Evolutionary conservation across 306 rosid species (phyloP).

Genomic region (Quercus suber): DNA sequence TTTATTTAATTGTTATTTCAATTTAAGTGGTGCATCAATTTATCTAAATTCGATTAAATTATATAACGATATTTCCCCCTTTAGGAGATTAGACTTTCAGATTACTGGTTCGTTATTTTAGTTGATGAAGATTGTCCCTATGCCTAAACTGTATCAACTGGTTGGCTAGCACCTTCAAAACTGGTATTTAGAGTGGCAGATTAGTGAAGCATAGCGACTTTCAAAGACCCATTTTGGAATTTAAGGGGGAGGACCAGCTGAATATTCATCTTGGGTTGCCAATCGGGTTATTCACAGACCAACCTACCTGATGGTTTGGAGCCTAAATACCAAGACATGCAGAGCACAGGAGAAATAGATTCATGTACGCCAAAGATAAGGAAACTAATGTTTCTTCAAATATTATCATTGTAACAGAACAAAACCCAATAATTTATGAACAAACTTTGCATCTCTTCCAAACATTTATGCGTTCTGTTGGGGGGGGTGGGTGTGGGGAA

Average conservation of each 20-base stretch:
- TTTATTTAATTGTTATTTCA: too few relatives aligned
- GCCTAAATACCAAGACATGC: background rate
- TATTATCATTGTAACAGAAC: constrained; percentile 24
- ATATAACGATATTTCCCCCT: too few relatives aligned
- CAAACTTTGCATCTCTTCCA: constrained; percentile 21
- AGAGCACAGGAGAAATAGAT: background rate
- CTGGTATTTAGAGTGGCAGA: background rate
- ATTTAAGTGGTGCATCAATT: too few relatives aligned
- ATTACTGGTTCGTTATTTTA: too few relatives aligned
- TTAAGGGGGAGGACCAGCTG: background rate
- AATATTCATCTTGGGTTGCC: background rate
- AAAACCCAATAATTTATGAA: constrained; percentile 31
- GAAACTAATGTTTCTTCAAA: constrained; percentile 1
- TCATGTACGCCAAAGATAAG: background rate
- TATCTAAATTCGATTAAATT: too few relatives aligned
- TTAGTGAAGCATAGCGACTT: background rate
- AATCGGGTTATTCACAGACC: background rate
- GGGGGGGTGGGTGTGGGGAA: background rate
- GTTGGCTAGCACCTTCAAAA: background rate
- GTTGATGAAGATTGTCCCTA: too few relatives aligned
- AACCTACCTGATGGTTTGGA: background rate
- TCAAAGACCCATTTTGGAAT: background rate
- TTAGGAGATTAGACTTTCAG: too few relatives aligned
- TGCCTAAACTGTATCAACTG: too few relatives aligned
- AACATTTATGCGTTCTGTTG: background rate